phyloP scores from a whole-genome alignment of 2,329 filamentous ascomycete genomes.

The Fonsecaea pedrosoi region DNA sequence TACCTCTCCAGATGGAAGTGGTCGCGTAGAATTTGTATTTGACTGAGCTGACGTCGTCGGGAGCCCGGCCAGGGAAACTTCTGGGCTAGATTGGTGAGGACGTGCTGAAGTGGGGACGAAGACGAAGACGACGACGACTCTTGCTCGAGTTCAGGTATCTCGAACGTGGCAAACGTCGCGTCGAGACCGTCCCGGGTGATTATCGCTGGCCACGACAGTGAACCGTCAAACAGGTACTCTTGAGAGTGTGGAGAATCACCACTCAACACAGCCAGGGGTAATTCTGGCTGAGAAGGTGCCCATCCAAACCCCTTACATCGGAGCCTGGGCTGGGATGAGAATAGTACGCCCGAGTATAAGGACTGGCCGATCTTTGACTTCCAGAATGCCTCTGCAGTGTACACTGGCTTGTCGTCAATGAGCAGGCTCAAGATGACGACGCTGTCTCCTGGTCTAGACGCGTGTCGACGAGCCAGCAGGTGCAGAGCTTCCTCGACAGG shows the following conservation, averaged over 20 bases:
- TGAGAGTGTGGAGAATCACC: not conserved
- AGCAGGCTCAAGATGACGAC: not conserved
- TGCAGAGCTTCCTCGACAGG: conserved; percentile 1
- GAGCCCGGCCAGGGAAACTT: not conserved
- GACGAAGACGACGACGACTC: not conserved
- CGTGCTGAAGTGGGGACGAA: not conserved
- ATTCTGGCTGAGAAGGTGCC: conserved; percentile 1
- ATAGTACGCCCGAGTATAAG: not conserved
- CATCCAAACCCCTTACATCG: not conserved
- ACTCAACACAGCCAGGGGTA: not conserved
- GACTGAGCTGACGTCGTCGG: not conserved
- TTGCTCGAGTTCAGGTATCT: not conserved
- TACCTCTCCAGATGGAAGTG: not conserved
- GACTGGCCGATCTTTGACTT: not conserved
- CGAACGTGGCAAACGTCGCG: not conserved
- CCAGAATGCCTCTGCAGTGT: conserved; percentile 1
- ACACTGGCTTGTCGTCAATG: not conserved
- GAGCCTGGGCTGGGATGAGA: not conserved
- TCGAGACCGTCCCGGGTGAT: not conserved
- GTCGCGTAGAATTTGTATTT: not conserved
- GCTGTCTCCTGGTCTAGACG: conserved; percentile 1
- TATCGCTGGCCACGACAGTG: not conserved
- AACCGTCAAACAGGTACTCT: not conserved
- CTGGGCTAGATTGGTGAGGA: not conserved
- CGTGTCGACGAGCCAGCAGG: not conserved